Evolutionary conservation across 345 rosid species (phyloP), one percentile per base, ranked within the genome.

Genomic region (Bruguiera gymnorhiza): DNA sequence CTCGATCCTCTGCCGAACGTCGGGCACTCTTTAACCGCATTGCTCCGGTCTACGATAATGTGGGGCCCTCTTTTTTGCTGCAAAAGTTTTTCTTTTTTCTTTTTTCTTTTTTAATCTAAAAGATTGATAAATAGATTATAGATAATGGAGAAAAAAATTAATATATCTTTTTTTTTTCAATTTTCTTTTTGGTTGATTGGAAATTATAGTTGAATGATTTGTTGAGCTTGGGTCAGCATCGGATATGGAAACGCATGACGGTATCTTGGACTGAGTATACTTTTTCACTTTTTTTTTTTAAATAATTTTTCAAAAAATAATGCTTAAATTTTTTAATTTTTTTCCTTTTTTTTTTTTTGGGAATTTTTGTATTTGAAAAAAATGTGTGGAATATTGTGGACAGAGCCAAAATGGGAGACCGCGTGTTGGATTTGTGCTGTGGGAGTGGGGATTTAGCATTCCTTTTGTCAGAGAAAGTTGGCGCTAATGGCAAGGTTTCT

Each of bases 371-470:
- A 34, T 53, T 67, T 0, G 21, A 39, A 2, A 6, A 58, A 59
- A 66, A 63, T 66, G 23, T 64, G 50, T 54, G 32, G 24, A 26
- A 39, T 27, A 37, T 58, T 67, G 67, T 10, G 57, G n/a, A 66
- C 81, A 95, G 97, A 34, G 96, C 89, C 0, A 88, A 80, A 77
- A 50, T 21, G 66, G 97, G 96, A 52, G 96, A 86, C 55, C 20
- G 62, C 30, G 89, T 82, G 71, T 78, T 94, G 81, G 97, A 95
- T 80, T 76, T 95, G 85, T 95, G 99, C 67, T 91, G 97, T 75
- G 97, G 97, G 79, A 91, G 96, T 76, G 97, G 97, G 26, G 96
- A 87, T 80, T 81, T 91, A 59, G 78, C 96, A 8, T 94, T 91
- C 82, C 88, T 91, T 62, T 70, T 89, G 81, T 89, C 97, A 4